A percentile compares a stretch with the other conserved stretches of the same genome.
These are phyloP conservation scores for Bidens hawaiensis DNA, from an alignment of 140 eudicot genomes.

Conservation along the genomic window DNA sequence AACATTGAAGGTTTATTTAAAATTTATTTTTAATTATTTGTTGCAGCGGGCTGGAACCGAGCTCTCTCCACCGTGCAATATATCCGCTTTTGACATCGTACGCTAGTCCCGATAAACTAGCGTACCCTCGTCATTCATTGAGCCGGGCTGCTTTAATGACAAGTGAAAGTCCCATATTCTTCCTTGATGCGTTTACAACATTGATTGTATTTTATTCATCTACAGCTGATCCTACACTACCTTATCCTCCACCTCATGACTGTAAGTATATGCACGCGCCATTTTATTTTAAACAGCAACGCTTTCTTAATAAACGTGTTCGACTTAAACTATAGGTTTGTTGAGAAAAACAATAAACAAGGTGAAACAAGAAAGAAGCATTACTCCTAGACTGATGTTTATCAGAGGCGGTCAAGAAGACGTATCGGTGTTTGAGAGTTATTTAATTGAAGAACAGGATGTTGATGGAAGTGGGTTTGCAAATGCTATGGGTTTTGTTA, in stretches of 20 bases:
- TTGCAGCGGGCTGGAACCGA: constrained; percentile 96
- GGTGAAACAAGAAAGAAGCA: constrained; percentile 89
- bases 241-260: constrained; percentile 97
- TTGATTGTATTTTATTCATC: constrained; percentile 92
- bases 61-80: constrained; percentile 83
- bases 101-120: constrained; percentile 76
- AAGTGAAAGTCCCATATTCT: constrained; percentile 90
- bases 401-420: constrained; percentile 90
- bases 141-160: constrained; percentile 97
- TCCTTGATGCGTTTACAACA: constrained; percentile 93
- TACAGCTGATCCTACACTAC: constrained; percentile 87
- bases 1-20: neutral
- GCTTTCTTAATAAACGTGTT: too few species aligned
- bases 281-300: neutral
- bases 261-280: constrained; percentile 53
- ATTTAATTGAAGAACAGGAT: constrained; percentile 91
- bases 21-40: neutral
- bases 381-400: constrained; percentile 80
- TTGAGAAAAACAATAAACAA: constrained; percentile 74
- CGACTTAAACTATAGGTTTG: constrained; percentile 34
- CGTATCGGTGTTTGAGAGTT: constrained; percentile 68
- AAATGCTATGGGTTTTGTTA: constrained; percentile 84
- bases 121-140: constrained; percentile 95
- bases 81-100: constrained; percentile 86
- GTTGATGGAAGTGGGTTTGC: constrained; percentile 84